A percentile compares a stretch with the other conserved stretches of the same genome.
Conservation (phyloP, 2,329 filamentous ascomycete species). For the Aspergillus glaucus region DNA sequence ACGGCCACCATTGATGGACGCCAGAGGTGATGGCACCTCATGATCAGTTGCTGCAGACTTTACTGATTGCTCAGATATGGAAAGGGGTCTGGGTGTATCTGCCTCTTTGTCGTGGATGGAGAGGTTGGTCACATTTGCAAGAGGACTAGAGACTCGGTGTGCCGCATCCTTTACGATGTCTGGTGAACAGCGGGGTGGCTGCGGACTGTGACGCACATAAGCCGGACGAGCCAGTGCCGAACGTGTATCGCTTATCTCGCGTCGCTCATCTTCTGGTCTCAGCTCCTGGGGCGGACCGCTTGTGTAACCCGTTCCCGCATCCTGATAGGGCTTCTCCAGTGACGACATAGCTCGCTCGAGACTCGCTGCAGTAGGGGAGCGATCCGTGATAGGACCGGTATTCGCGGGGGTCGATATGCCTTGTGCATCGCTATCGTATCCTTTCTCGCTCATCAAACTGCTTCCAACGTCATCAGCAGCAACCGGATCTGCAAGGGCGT, state of each 20-base stretch:
- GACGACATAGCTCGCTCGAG: constrained; percentile 6
- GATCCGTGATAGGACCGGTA: constrained; percentile 9
- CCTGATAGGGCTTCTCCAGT: not conserved
- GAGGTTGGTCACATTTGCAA: not conserved
- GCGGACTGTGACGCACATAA: not conserved
- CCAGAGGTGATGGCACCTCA: not conserved
- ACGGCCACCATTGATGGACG: not conserved
- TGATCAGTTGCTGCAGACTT: not conserved
- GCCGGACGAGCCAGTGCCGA: not conserved
- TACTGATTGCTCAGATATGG: not conserved
- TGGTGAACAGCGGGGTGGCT: not conserved
- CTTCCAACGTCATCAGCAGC: constrained; percentile 20
- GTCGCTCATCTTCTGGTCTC: not conserved
- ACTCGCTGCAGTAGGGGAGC: constrained; percentile 4
- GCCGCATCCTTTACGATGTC: not conserved
- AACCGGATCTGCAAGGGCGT: constrained; percentile 2
- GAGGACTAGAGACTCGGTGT: not conserved
- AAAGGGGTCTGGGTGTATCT: not conserved
- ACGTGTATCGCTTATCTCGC: not conserved
- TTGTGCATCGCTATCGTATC: constrained; percentile 39
- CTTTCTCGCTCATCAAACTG: constrained; percentile 32
- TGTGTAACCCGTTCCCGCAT: constrained; percentile 3
- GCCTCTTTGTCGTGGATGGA: not conserved
- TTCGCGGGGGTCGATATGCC: constrained; percentile 30
- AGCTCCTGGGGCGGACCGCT: constrained; percentile 1